Base-by-base conservation (phyloP, 129 eudicot genomes). In the Glebionis coronaria region DNA sequence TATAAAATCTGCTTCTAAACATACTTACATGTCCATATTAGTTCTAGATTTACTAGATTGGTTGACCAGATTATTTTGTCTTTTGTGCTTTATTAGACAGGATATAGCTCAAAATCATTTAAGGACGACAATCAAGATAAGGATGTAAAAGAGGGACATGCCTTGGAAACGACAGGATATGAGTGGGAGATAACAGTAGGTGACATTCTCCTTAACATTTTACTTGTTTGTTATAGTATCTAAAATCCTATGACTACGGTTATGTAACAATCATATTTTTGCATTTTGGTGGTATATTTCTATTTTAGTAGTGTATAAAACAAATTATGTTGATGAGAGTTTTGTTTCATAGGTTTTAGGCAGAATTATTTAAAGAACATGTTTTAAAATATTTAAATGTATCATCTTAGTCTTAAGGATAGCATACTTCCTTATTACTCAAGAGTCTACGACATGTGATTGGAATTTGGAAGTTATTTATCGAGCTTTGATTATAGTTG, bases 181-280 rank as follows among this genome's bases (percentile, higher is more conserved):
- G 98, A 88, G 57, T 95, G 97, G 54, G 97, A 93, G 85, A 89
- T 93, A 65, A 86, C 99, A 73, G 99, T 92, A 75, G 96, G 96
- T 88, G 44, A 59, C 68, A 35, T 15, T 25, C 35, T 46, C 29
- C 51, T 51, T 51, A 2, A 45, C 29, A n/a, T 56, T 20, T 27
- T 70, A 28, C 12, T 44, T 70, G 65, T 70, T 70, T 55, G 50
- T 14, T 70, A n/a, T 69, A 28, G 51, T 56, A 29, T 11, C 7
- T 70, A 27, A 47, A 16, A 46, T 70, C n/a, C 9, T 44, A 27
- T 45, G 6, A 21, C 66, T 25, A 25, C 31, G 35, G 31, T 52
- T 44, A 12, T 56, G 66, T 70, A 44, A 56, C 28, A 56, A n/a
- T 56, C n/a, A 44, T 57, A 56, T 15, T 20, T 5, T 23, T 23